Evolutionary conservation across 1,284 basidiomycete species (phyloP).

Genomic region (Ustilago xerochloae): DNA sequence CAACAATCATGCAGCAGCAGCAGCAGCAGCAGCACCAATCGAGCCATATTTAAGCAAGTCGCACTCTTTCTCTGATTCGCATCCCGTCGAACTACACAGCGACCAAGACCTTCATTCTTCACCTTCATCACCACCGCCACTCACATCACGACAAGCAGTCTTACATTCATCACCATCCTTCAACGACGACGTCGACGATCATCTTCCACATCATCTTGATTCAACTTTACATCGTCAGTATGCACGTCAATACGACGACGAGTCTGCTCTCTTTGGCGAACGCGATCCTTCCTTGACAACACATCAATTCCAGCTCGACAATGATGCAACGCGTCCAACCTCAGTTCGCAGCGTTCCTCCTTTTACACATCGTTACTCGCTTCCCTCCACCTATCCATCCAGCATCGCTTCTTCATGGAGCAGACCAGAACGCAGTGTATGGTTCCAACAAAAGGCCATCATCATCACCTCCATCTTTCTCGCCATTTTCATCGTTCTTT

Average conservation of each 20-base stretch:
- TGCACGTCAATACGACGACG: slow-evolving; percentile 27
- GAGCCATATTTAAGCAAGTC: not conserved
- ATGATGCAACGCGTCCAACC: not conserved
- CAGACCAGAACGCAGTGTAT: slow-evolving; percentile 51
- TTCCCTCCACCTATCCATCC: slow-evolving; percentile 53
- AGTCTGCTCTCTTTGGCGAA: slow-evolving; percentile 21
- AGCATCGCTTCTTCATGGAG: slow-evolving; percentile 56
- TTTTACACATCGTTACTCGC: slow-evolving; percentile 22
- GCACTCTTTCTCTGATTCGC: not conserved
- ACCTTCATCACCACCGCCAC: slow-evolving; percentile 4
- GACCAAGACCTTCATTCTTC: not conserved
- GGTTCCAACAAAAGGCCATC: slow-evolving; percentile 65
- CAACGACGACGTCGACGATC: slow-evolving; percentile 24
- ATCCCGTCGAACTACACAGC: not conserved
- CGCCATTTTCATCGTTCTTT: slow-evolving; percentile 66
- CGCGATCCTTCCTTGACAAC: slow-evolving; percentile 14
- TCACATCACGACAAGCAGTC: slow-evolving; percentile 3
- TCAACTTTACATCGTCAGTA: slow-evolving; percentile 17
- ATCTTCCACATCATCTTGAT: slow-evolving; percentile 6
- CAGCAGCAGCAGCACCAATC: slow-evolving; percentile 1
- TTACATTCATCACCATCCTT: not conserved
- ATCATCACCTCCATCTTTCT: slow-evolving; percentile 65
- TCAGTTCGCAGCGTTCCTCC: not conserved
- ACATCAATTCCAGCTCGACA: slow-evolving; percentile 1
- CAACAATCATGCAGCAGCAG: not conserved